These are phyloP conservation scores for Penicillium egyptiacum DNA, from an alignment of 495 filamentous ascomycete species.

Conservation along the genomic window DNA sequence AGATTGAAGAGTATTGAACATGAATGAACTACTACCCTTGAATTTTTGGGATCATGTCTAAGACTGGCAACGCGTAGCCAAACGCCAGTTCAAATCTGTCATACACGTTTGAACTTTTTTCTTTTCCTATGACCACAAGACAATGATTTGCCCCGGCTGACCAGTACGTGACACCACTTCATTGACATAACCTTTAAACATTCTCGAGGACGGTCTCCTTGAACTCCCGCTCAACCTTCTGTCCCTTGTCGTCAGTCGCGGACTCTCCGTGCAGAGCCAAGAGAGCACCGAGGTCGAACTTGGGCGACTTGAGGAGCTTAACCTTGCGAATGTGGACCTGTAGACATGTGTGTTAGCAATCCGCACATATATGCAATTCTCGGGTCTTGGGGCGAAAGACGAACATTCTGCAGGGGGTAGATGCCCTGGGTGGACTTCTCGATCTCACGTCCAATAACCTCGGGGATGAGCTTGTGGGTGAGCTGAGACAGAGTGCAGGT, in stretches of 20 bases:
- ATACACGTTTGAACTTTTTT: conserved; percentile 39
- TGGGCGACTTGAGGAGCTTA: conserved; percentile 95
- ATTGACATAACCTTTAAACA: conserved; percentile 61
- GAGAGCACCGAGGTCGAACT: conserved; percentile 97
- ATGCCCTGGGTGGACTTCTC: conserved; percentile 99
- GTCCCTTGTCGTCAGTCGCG: conserved; percentile 89
- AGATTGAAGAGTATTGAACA: conserved; percentile 4
- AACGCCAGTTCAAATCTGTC: conserved; percentile 17
- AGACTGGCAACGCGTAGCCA: conserved; percentile 15
- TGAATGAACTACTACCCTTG: conserved; percentile 16
- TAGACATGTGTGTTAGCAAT: conserved; percentile 28
- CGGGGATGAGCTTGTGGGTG: conserved; percentile 95
- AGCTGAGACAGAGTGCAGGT: conserved; percentile 93
- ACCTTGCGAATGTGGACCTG: conserved; percentile 99
- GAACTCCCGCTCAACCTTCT: conserved; percentile 99
- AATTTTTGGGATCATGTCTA: conserved; percentile 16
- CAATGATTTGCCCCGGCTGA: conserved; percentile 29
- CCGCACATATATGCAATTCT: background rate
- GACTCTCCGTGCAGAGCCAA: conserved; percentile 96
- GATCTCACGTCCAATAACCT: conserved; percentile 98
- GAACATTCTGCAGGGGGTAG: conserved; percentile 97
- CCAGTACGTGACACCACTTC: conserved; percentile 31
- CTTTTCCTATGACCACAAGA: conserved; percentile 35
- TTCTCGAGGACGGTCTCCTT: conserved; percentile 92
- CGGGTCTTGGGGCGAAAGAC: conserved; percentile 28